phyloP scores from a whole-genome alignment of 106 monocot species.

The Dioscorea alata region DNA sequence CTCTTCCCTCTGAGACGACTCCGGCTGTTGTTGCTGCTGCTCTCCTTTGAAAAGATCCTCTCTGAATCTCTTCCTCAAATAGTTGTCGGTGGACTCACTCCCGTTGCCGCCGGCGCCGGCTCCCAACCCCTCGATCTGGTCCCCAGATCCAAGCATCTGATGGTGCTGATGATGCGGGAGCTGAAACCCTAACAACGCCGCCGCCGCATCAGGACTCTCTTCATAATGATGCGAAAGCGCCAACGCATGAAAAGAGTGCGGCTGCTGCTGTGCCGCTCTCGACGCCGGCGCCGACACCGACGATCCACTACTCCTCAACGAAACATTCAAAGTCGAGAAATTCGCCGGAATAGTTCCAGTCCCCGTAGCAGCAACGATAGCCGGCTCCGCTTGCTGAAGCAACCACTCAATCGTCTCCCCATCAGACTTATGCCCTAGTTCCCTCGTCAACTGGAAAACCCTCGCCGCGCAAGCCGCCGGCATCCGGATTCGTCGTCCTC shows the following conservation, averaged over 20 bases:
- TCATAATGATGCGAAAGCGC: conserved; percentile 32
- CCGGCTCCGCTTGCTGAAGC: conserved; percentile 82
- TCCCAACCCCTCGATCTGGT: conserved; percentile 15
- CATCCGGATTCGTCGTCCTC: conserved; percentile 81
- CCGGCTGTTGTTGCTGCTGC: conserved; percentile 13
- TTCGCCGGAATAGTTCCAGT: conserved; percentile 83
- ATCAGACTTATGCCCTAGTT: conserved; percentile 84
- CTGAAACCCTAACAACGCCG: conserved; percentile 45
- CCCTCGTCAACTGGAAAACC: conserved; percentile 81
- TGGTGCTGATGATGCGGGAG: conserved; percentile 34
- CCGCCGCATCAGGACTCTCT: conserved; percentile 7
- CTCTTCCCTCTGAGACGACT: conserved; percentile 3
- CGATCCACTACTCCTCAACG: conserved; percentile 46
- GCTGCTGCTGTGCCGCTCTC: not conserved
- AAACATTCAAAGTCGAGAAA: conserved; percentile 72
- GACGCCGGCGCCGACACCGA: conserved; percentile 35
- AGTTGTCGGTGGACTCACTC: conserved; percentile 34
- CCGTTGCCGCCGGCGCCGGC: conserved; percentile 10
- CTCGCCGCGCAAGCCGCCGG: conserved; percentile 76
- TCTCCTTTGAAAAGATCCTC: conserved; percentile 87
- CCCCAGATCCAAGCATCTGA: conserved; percentile 2
- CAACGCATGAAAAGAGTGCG: conserved; percentile 17
- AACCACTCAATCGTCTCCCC: conserved; percentile 94
- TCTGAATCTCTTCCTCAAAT: conserved; percentile 65
- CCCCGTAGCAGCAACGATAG: conserved; percentile 76